A percentile compares a stretch with the other conserved stretches of the same genome.
phyloP scores from a whole-genome alignment of 495 filamentous ascomycete genomes.

The Aspergillus diversus region DNA sequence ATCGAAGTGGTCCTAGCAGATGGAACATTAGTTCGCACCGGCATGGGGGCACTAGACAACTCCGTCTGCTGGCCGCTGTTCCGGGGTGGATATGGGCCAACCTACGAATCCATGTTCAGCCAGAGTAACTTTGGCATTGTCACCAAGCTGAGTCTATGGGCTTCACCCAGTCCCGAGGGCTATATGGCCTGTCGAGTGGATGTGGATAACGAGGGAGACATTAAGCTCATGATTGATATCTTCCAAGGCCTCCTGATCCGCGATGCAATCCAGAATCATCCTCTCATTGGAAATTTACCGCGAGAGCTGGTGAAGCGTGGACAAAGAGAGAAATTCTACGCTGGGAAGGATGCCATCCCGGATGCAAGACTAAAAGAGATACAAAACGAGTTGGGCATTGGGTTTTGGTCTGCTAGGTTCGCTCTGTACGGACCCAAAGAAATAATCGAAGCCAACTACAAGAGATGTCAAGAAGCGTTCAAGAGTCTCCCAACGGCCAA shows the following conservation, averaged over 20 bases:
- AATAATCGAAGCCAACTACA: slow-evolving; percentile 3
- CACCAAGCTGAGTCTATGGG: slow-evolving; percentile 60
- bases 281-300: slow-evolving; percentile 28
- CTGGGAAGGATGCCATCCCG: slow-evolving; percentile 5
- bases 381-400: slow-evolving; percentile 2
- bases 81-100: slow-evolving; percentile 59
- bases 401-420: slow-evolving; percentile 1
- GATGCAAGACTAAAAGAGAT: slow-evolving; percentile 10
- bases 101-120: slow-evolving; percentile 59
- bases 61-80: slow-evolving; percentile 47
- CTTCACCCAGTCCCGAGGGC: slow-evolving; percentile 53
- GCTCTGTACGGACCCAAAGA: slow-evolving; percentile 10
- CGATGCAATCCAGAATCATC: slow-evolving; percentile 5
- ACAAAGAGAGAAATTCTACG: neutral
- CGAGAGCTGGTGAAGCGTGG: neutral
- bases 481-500: slow-evolving; percentile 1
- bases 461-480: neutral
- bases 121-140: slow-evolving; percentile 63
- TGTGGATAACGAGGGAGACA: slow-evolving; percentile 1
- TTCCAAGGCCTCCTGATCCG: neutral
- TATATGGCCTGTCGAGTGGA: slow-evolving; percentile 20
- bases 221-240: slow-evolving; percentile 2
- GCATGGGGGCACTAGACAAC: slow-evolving; percentile 33
- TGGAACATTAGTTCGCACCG: slow-evolving; percentile 17
- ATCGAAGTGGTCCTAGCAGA: slow-evolving; percentile 18